Evolutionary conservation across 352 stramenopile species (phyloP), one percentile per base, ranked within the genome.

Genomic region (Globisporangium nagaii): DNA sequence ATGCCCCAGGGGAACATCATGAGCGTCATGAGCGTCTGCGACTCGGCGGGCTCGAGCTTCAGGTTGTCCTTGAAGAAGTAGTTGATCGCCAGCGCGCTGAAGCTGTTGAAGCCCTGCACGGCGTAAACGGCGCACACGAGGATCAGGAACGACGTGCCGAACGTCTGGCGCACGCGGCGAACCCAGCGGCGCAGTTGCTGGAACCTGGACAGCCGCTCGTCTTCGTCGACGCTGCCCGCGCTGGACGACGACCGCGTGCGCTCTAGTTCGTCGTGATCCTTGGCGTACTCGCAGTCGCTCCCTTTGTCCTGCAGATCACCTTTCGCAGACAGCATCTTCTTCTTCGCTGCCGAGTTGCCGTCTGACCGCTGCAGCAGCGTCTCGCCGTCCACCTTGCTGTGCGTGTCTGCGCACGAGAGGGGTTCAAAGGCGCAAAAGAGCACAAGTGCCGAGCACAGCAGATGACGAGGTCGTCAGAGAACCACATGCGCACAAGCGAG

Each of bases 1-100:
- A 99, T 89, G 1, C 95, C 96, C 96, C 96, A 99, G 0, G 96
- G 96, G 22, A 98, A 76, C 60, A 91, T 88, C 71, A 98, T 93
- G 17, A 98, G 53, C 28, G 95, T 97, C 55, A 95, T 86, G 19
- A 98, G 76, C 39, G 92, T 95, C 56, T 95, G 89, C 30, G 96
- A 79, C 63, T 98, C 87, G 2, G 94, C 89, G 17, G 95, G 93
- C 54, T 95, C 86, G 25, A 99, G 78, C 56, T 96, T 74, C 31
- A 98, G 72, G 41, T 98, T 88, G 71, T 99, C 95, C 62, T 99
- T 99, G 34, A 99, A 88, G 45, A 98, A 96, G 68, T 98, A 99
- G 37, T 96, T 98, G 62, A 97, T 73, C 20, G 95, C 90, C 12
- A 98, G 66, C 31, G 75, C 68, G 27, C 91, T 95, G 34, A 98